phyloP scores from a whole-genome alignment of 2,329 filamentous ascomycete species.

The Neurospora sp. region DNA sequence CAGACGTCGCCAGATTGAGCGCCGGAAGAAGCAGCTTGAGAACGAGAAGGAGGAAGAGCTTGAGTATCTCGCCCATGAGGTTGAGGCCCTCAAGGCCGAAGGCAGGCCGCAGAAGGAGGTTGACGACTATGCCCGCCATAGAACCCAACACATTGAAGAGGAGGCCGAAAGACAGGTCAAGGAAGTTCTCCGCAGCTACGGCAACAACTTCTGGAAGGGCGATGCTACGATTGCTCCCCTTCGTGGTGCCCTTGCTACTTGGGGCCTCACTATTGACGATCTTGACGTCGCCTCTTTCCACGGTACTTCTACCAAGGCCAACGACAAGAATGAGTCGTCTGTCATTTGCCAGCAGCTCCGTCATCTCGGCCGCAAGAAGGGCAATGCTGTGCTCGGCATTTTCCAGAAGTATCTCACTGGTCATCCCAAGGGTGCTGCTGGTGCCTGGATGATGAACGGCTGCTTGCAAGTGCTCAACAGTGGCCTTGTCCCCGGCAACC shows the following conservation, averaged over 20 bases:
- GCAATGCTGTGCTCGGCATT: slow-evolving; percentile 89
- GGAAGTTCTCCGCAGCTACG: slow-evolving; percentile 82
- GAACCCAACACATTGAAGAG: slow-evolving; percentile 74
- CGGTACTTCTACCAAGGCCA: slow-evolving; percentile 94
- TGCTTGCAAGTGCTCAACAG: slow-evolving; percentile 91
- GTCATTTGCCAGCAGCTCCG: slow-evolving; percentile 94
- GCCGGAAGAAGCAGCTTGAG: slow-evolving; percentile 88
- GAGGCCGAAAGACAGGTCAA: slow-evolving; percentile 86
- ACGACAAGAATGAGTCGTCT: slow-evolving; percentile 99
- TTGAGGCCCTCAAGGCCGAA: slow-evolving; percentile 80
- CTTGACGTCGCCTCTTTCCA: slow-evolving; percentile 95
- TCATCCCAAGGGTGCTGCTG: slow-evolving; percentile 97
- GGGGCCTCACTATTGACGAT: slow-evolving; percentile 96
- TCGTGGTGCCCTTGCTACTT: slow-evolving; percentile 89
- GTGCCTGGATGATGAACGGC: slow-evolving; percentile 99
- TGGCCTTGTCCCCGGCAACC: slow-evolving; percentile 90
- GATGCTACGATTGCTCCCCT: slow-evolving; percentile 89
- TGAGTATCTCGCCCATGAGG: slow-evolving; percentile 85
- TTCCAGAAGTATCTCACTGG: slow-evolving; percentile 99
- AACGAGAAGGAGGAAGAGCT: slow-evolving; percentile 94
- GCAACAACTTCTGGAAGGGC: slow-evolving; percentile 99
- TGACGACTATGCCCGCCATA: slow-evolving; percentile 73
- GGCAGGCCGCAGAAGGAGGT: slow-evolving; percentile 62
- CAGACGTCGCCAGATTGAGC: slow-evolving; percentile 85
- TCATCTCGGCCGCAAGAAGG: slow-evolving; percentile 91